Evolutionary conservation across 306 rosid genomes (phyloP).

Genomic region (Pterocarpus santalinus): DNA sequence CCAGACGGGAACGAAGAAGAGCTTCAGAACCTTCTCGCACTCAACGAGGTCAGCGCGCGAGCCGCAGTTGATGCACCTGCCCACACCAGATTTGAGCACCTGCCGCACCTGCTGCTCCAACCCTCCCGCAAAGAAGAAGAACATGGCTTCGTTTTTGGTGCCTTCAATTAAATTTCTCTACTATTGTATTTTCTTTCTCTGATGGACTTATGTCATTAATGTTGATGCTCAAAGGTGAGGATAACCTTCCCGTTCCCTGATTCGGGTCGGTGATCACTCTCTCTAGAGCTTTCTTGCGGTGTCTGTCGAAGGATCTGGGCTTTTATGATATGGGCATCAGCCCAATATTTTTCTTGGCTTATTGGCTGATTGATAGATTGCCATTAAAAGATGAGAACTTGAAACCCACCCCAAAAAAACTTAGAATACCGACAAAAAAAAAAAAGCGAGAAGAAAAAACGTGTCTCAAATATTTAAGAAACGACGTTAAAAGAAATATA

Average conservation of each 20-base stretch:
- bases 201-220: not conserved
- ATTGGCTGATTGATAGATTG: not conserved
- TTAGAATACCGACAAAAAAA: too few relatives aligned
- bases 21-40: conserved; percentile 82
- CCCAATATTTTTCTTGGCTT: not conserved
- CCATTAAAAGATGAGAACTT: too few relatives aligned
- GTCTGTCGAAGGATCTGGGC: not conserved
- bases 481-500: too few relatives aligned
- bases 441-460: too few relatives aligned
- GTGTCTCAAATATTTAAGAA: too few relatives aligned
- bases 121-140: conserved; percentile 89
- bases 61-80: conserved; percentile 70
- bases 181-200: not conserved
- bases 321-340: not conserved
- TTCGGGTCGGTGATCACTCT: not conserved
- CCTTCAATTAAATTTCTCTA: not conserved
- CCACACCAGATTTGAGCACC: conserved; percentile 73
- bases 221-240: not conserved
- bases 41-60: conserved; percentile 75
- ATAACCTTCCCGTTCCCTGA: not conserved
- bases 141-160: conserved; percentile 47
- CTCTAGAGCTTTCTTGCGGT: not conserved
- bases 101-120: conserved; percentile 76
- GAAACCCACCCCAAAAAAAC: too few relatives aligned
- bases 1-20: conserved; percentile 90